phyloP scores from a whole-genome alignment of 768 basidiomycete genomes.

The Boletus fagicola region DNA sequence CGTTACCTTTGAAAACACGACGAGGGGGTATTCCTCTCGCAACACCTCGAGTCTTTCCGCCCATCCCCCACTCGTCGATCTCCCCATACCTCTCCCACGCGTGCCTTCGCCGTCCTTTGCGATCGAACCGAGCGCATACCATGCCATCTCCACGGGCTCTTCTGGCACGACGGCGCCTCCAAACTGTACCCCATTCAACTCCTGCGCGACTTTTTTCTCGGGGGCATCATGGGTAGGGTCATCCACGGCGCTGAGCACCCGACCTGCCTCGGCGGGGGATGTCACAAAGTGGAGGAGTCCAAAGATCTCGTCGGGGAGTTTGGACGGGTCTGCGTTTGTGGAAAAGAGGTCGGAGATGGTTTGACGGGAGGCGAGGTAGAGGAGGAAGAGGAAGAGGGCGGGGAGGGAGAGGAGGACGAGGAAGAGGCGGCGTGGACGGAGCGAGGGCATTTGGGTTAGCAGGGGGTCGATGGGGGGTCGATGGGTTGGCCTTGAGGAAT shows the following conservation, averaged over 20 bases:
- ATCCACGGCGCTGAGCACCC: conserved; percentile 17
- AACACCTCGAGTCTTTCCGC: conserved; percentile 38
- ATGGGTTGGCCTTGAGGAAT: background rate
- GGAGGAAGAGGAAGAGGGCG: conserved; percentile 35
- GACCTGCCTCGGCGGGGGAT: conserved; percentile 29
- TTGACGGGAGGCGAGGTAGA: conserved; percentile 39
- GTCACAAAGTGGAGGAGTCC: conserved; percentile 69
- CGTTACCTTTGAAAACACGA: no score
- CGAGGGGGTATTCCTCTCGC: no score
- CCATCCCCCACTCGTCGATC: conserved; percentile 42
- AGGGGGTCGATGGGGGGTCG: background rate
- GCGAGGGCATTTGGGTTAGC: conserved; percentile 9
- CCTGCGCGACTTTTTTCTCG: background rate
- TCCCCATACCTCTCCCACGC: conserved; percentile 14
- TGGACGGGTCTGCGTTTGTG: conserved; percentile 41
- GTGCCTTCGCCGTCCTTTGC: background rate
- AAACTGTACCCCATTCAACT: background rate
- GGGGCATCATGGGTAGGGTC: conserved; percentile 8
- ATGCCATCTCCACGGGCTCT: conserved; percentile 46
- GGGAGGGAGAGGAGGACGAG: conserved; percentile 40
- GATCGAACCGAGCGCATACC: conserved; percentile 50
- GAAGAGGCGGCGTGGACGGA: conserved; percentile 46
- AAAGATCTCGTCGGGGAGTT: conserved; percentile 56
- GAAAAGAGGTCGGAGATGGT: conserved; percentile 34
- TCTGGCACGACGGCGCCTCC: conserved; percentile 46